These are phyloP conservation scores for Hygrophila difformis DNA, from an alignment of 257 asterid genomes.

Conservation along the genomic window DNA sequence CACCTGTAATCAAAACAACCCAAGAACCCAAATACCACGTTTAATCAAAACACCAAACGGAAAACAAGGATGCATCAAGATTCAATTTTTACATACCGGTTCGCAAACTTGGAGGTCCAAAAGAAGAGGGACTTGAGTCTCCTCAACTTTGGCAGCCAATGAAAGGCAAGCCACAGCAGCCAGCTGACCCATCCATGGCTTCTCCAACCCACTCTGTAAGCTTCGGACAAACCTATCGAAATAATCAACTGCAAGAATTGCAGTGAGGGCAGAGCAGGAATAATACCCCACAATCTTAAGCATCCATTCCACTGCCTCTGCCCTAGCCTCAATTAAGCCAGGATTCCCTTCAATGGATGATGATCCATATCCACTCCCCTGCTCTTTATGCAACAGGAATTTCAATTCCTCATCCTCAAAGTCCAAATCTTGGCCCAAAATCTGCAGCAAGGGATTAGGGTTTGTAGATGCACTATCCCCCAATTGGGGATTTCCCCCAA, in stretches of 20 bases:
- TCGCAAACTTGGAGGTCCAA: constrained; percentile 42
- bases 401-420: constrained; percentile 45
- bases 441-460: constrained; percentile 9
- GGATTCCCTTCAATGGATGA: constrained; percentile 20
- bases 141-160: constrained; percentile 58
- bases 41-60: neutral
- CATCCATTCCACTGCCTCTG: constrained; percentile 51
- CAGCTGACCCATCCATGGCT: constrained; percentile 52
- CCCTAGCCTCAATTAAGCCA: constrained; percentile 25
- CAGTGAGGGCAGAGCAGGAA: constrained; percentile 46
- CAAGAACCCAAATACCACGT: neutral
- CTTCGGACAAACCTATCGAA: constrained; percentile 31
- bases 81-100: constrained; percentile 4
- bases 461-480: too few species aligned
- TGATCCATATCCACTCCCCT: constrained; percentile 25
- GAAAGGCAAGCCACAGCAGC: constrained; percentile 54
- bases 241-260: constrained; percentile 46
- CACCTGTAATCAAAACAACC: constrained; percentile 25
- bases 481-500: too few species aligned
- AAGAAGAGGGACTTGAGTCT: constrained; percentile 43
- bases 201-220: constrained; percentile 18
- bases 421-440: constrained; percentile 20
- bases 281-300: constrained; percentile 28
- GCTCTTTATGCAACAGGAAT: constrained; percentile 48
- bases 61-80: constrained; percentile 2